Evolutionary conservation across 148 eudicot species (phyloP), one percentile per base, ranked within the genome.

Genomic region (Arctostaphylos glauca): DNA sequence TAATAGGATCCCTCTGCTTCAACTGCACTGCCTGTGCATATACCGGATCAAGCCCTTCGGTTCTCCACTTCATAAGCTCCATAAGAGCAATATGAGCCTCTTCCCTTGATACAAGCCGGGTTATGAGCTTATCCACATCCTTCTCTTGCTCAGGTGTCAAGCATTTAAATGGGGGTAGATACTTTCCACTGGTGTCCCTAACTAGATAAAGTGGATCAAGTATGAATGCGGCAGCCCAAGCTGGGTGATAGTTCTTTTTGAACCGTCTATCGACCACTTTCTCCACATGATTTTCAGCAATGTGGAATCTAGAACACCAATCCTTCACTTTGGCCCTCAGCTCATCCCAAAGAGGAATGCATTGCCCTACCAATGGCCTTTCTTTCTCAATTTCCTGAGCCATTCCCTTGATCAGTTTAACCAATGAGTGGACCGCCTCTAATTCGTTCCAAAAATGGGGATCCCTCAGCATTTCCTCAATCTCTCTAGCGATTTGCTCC

Each of bases 61-160:
- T 90, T 83, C 99, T 87, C 99, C 99, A 96, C 83, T 91, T 96
- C 99, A 96, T 96, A 6, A 96, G 86, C 85, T 96, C 99, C 94
- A 93, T 96, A 13, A 96, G 52, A 0, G 87, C 98, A 81, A 94
- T 81, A 48, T 92, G 98, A 12, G 98, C 97, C 81, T 96, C 98
- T 23, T 96, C 99, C 80, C 92, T 88, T 0, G 97, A 90, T 6
- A 96, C 99, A 68, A 96, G 89, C 86, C 99, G 72, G 21, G 97
- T 93, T 47, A 96, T 88, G 46, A 96, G 91, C 86, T 91, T 92
- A 70, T 96, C 98, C n/a, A 96, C 99, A 79, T 96, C 99, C 54
- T 94, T 96, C 83, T 96, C 98, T 81, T 96, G 99, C 48, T 96
- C 94, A 2, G 91, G 88, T 3, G 93, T 92, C 79, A 96, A 80